Evolutionary conservation across 2,329 filamentous ascomycete species (phyloP).

Genomic region (Colletotrichum neosansevieriae): DNA sequence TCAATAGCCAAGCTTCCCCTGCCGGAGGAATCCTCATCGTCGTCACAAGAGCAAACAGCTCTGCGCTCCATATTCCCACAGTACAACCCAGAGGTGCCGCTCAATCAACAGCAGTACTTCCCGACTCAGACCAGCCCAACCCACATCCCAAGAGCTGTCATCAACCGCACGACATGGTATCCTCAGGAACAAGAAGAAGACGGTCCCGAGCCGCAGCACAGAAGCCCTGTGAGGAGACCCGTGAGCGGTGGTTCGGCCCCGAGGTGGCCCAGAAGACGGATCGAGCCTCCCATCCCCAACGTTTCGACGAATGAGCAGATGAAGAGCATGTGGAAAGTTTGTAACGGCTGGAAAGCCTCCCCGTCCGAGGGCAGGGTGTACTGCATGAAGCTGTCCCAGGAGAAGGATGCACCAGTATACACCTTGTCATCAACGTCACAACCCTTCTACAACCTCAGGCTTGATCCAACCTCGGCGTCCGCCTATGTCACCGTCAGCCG

Average conservation of each 20-base stretch:
- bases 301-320: constrained; percentile 72
- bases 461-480: constrained; percentile 73
- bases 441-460: constrained; percentile 75
- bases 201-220: constrained; percentile 38
- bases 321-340: constrained; percentile 74
- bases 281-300: constrained; percentile 60
- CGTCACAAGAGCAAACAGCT: constrained; percentile 48
- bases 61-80: constrained; percentile 81
- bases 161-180: constrained; percentile 74
- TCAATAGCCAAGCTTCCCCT: constrained; percentile 69
- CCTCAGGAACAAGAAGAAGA: constrained; percentile 48
- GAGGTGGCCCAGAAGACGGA: constrained; percentile 44
- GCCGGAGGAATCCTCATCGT: constrained; percentile 48
- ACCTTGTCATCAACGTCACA: constrained; percentile 71
- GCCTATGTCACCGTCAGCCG: constrained; percentile 70
- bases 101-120: constrained; percentile 77
- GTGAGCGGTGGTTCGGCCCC: constrained; percentile 31
- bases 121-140: constrained; percentile 75
- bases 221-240: constrained; percentile 30
- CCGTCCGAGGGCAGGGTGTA: constrained; percentile 69
- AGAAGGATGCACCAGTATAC: constrained; percentile 73
- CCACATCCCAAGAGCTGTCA: constrained; percentile 72
- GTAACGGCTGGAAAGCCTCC: constrained; percentile 77
- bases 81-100: constrained; percentile 76
- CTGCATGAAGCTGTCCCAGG: constrained; percentile 68